Evolutionary conservation across 1,284 basidiomycete genomes (phyloP).

Genomic region (Rhodotorula glutinis): DNA sequence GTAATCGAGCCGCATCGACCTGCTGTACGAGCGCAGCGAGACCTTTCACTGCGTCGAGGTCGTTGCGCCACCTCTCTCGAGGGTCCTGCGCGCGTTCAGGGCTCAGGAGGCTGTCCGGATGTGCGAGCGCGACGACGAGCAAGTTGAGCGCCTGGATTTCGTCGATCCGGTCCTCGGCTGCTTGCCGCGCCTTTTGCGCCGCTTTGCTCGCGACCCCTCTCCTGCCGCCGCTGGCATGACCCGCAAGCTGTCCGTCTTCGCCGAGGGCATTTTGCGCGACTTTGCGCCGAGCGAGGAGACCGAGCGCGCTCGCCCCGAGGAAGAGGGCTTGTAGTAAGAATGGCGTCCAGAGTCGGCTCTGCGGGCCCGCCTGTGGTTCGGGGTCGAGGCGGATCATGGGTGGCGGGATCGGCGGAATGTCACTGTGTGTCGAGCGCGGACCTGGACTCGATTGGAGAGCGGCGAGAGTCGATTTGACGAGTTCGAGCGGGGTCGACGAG

Average conservation of each 20-base stretch:
- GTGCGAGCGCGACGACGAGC: slow-evolving; percentile 11
- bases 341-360: slow-evolving; percentile 23
- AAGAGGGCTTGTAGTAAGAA: slow-evolving; percentile 34
- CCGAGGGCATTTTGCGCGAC: neutral
- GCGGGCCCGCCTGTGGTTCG: slow-evolving; percentile 13
- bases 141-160: slow-evolving; percentile 33
- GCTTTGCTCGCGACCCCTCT: too few relatives aligned
- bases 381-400: slow-evolving; percentile 29
- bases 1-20: too few relatives aligned
- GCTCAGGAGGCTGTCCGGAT: neutral
- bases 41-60: neutral
- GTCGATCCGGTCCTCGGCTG: slow-evolving; percentile 27
- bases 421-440: neutral
- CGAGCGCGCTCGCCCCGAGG: slow-evolving; percentile 34
- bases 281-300: slow-evolving; percentile 23
- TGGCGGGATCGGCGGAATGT: slow-evolving; percentile 14
- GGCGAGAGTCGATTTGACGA: neutral
- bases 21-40: too few relatives aligned
- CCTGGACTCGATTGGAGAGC: neutral
- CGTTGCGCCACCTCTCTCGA: neutral
- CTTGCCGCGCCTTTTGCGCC: neutral
- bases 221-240: neutral
- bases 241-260: neutral
- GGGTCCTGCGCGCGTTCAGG: neutral
- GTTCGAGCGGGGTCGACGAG: slow-evolving; percentile 1